phyloP scores from a whole-genome alignment of 2,329 filamentous ascomycete genomes.

The Aurifilum marmelostoma region DNA sequence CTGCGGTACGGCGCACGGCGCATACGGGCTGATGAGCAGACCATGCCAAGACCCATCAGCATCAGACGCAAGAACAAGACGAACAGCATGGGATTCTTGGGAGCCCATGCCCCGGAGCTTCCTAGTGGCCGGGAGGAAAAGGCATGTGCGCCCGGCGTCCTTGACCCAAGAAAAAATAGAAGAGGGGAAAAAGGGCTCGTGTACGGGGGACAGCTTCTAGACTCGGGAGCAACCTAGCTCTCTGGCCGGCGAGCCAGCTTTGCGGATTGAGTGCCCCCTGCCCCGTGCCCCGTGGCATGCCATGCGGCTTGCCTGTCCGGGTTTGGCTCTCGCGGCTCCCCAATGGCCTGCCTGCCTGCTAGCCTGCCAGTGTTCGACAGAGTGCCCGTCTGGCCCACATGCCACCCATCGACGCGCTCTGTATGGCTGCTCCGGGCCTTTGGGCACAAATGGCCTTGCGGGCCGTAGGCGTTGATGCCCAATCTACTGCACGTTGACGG shows the following conservation, averaged over 20 bases:
- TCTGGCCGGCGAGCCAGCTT: not conserved
- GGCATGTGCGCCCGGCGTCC: not conserved
- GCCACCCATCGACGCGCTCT: conserved; percentile 1
- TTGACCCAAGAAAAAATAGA: not conserved
- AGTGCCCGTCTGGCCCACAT: conserved; percentile 3
- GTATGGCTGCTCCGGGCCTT: conserved; percentile 29
- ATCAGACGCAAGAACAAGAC: not conserved
- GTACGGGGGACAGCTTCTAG: conserved; percentile 16
- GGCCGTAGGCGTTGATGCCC: conserved; percentile 38
- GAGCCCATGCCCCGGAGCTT: conserved; percentile 8
- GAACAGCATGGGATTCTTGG: not conserved
- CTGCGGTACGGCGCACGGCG: not conserved
- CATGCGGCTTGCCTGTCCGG: conserved; percentile 17
- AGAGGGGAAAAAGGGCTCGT: not conserved
- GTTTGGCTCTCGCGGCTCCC: not conserved
- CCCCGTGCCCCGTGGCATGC: conserved; percentile 6
- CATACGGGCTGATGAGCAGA: not conserved
- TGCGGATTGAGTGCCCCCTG: not conserved
- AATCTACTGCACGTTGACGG: conserved; percentile 35
- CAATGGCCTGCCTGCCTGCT: not conserved
- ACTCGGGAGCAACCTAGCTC: conserved; percentile 22
- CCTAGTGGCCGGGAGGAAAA: conserved; percentile 8
- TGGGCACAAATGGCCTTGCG: conserved; percentile 38
- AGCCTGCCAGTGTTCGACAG: conserved; percentile 11
- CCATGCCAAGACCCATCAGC: not conserved